These are phyloP conservation scores for Chrysanthemum lavandulifolium DNA, from an alignment of 129 eudicot genomes.

Conservation along the genomic window DNA sequence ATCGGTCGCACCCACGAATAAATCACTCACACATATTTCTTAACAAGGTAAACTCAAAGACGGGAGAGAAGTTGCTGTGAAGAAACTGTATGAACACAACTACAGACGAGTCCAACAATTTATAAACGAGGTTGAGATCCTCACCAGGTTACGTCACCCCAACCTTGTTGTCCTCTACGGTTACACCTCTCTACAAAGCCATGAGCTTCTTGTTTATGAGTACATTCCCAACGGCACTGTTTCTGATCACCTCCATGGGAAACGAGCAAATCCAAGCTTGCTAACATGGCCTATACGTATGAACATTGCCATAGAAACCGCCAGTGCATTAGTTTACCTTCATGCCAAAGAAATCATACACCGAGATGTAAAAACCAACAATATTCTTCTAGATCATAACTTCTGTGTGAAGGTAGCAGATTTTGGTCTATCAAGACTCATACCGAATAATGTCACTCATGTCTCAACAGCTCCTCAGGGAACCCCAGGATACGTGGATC, in stretches of 20 bases:
- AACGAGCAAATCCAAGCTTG: slow-evolving; percentile 32
- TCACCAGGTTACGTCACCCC: slow-evolving; percentile 53
- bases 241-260: slow-evolving; percentile 73
- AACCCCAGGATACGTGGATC: slow-evolving; percentile 90
- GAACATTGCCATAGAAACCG: slow-evolving; percentile 74
- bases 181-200: slow-evolving; percentile 57
- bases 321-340: slow-evolving; percentile 76
- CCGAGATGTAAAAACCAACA: slow-evolving; percentile 50
- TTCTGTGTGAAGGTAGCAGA: slow-evolving; percentile 56
- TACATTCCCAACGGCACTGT: slow-evolving; percentile 57
- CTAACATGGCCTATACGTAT: slow-evolving; percentile 72
- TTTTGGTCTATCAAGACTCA: slow-evolving; percentile 53
- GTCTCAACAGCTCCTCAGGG: slow-evolving; percentile 96
- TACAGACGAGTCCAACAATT: slow-evolving; percentile 59
- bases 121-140: slow-evolving; percentile 65
- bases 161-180: slow-evolving; percentile 74
- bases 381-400: slow-evolving; percentile 47
- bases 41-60: slow-evolving; percentile 68
- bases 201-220: slow-evolving; percentile 64
- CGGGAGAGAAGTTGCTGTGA: slow-evolving; percentile 80
- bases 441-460: slow-evolving; percentile 67
- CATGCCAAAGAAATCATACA: slow-evolving; percentile 65
- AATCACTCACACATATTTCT: slow-evolving; percentile 1
- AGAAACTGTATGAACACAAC: slow-evolving; percentile 71
- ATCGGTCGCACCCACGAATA: neutral